These are phyloP conservation scores for Dicorynia guianensis DNA, from an alignment of 306 rosid species.

Conservation along the genomic window DNA sequence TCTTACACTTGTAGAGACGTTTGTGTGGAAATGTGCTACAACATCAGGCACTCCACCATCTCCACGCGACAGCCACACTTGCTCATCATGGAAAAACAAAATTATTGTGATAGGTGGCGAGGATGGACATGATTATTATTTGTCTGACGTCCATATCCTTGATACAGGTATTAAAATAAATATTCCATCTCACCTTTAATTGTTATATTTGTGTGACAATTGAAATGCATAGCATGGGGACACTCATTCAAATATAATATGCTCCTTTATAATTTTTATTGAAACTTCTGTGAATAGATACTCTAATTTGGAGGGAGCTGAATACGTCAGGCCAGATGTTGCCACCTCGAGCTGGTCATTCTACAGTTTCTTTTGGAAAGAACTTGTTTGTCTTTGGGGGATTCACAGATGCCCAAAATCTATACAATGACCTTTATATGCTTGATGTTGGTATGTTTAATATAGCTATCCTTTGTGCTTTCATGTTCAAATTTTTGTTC, in stretches of 20 bases:
- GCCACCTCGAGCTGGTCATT: conserved; percentile 96
- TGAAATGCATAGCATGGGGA: conserved; percentile 11
- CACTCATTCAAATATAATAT: conserved; percentile 29
- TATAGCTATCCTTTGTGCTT: conserved; percentile 15
- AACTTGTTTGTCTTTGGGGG: conserved; percentile 95
- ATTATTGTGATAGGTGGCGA: conserved; percentile 90
- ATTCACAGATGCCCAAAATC: conserved; percentile 92
- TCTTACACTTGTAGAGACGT: conserved; percentile 70
- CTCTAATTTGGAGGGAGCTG: conserved; percentile 92
- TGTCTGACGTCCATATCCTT: conserved; percentile 95
- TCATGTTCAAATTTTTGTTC: not conserved
- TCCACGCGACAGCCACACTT: conserved; percentile 96
- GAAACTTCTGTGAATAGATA: conserved; percentile 63
- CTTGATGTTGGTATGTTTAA: conserved; percentile 85
- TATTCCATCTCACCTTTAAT: not conserved
- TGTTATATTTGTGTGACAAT: conserved; percentile 7
- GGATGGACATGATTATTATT: conserved; percentile 85
- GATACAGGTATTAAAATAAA: conserved; percentile 71
- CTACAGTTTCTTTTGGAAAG: conserved; percentile 86
- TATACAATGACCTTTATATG: conserved; percentile 82
- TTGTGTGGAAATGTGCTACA: conserved; percentile 83
- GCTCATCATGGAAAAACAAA: conserved; percentile 92
- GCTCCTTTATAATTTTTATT: conserved; percentile 26
- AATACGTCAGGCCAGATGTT: conserved; percentile 77
- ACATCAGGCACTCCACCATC: conserved; percentile 90